Base-by-base conservation (phyloP, 495 filamentous ascomycete species). In the Penicillium riverlandense region DNA sequence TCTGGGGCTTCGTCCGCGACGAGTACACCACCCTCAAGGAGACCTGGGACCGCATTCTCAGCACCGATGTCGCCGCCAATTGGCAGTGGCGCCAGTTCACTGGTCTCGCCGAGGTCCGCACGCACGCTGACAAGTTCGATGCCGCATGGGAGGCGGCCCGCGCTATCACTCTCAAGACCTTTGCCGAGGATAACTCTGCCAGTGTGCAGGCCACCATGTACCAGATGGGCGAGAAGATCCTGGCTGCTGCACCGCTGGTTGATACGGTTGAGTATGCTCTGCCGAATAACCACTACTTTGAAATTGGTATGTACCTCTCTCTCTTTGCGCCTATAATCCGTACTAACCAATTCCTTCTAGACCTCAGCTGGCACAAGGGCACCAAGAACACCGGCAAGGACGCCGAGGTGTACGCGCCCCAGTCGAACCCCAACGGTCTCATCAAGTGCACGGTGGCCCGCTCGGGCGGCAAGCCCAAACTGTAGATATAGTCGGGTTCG, bases 271-370 rank as follows among this genome's bases (percentile, higher is more conserved):
- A 83, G 52, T 97, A 96, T 58, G 76, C 81, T 10, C 71, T 98
- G 59, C 92, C 92, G 14, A 98, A 98, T 70, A 96, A 95, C 71
- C 92, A 98, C 65, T 98, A 95, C 69, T 98, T 96, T 59, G 92
- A 96, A 65, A 84, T 96, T 69, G 85, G 90, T 95, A 74, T 35
- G 63, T 61, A 22, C 4, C 2, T 44, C 28, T 14, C 4, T 40
- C 12, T 36, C 8, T 32, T 34, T 33, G 11, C 22, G 4, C 8
- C 27, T 12, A 27, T 27, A 8, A 16, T 38, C 34, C 33, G 29
- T 47, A 35, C 52, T 67, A 61, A 58, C 36, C 32, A 33, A 29
- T 31, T 39, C 29, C 49, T 9, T 36, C 22, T 62, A 92, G 90
- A 95, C 59, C 66, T 98, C 54, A 88, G 83, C 71, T 98, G 92